Percentiles rank a stretch among this genome's conserved stretches.
phyloP scores from a whole-genome alignment of 495 filamentous ascomycete species.

The Penicillium paradoxum region DNA sequence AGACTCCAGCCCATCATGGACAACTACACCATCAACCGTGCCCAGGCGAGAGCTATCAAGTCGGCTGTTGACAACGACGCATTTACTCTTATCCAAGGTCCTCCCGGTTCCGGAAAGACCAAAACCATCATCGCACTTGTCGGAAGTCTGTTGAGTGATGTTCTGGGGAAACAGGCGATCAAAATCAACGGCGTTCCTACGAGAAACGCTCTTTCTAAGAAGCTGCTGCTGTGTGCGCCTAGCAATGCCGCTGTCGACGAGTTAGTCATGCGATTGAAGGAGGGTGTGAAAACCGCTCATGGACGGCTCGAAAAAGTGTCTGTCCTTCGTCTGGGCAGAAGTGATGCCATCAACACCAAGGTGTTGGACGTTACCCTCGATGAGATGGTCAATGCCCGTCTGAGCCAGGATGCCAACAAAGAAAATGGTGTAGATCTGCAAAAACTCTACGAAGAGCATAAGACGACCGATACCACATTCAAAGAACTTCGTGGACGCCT shows the following conservation, averaged over 20 bases:
- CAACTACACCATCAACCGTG: slow-evolving; percentile 78
- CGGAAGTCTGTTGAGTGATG: slow-evolving; percentile 70
- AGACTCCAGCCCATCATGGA: slow-evolving; percentile 59
- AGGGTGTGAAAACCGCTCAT: slow-evolving; percentile 72
- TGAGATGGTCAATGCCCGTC: slow-evolving; percentile 73
- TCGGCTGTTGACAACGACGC: slow-evolving; percentile 92
- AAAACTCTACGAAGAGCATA: slow-evolving; percentile 77
- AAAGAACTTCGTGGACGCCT: slow-evolving; percentile 60
- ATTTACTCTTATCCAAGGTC: slow-evolving; percentile 93
- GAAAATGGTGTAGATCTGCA: slow-evolving; percentile 54
- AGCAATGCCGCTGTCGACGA: slow-evolving; percentile 98
- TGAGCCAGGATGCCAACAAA: slow-evolving; percentile 41
- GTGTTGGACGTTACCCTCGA: slow-evolving; percentile 92
- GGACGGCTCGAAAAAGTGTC: slow-evolving; percentile 69
- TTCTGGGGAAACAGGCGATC: slow-evolving; percentile 40
- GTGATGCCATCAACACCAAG: slow-evolving; percentile 85
- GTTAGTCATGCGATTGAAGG: slow-evolving; percentile 85
- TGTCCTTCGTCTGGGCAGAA: slow-evolving; percentile 85
- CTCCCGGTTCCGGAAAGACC: slow-evolving; percentile 94
- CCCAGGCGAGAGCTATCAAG: slow-evolving; percentile 87
- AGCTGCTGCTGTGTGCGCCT: slow-evolving; percentile 89
- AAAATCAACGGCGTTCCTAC: slow-evolving; percentile 16
- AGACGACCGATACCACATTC: slow-evolving; percentile 65
- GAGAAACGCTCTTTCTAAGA: slow-evolving; percentile 55
- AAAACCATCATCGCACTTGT: slow-evolving; percentile 98